These are phyloP conservation scores for Arthrobotrys musiformis DNA, from an alignment of 2,329 filamentous ascomycete species.

Conservation along the genomic window DNA sequence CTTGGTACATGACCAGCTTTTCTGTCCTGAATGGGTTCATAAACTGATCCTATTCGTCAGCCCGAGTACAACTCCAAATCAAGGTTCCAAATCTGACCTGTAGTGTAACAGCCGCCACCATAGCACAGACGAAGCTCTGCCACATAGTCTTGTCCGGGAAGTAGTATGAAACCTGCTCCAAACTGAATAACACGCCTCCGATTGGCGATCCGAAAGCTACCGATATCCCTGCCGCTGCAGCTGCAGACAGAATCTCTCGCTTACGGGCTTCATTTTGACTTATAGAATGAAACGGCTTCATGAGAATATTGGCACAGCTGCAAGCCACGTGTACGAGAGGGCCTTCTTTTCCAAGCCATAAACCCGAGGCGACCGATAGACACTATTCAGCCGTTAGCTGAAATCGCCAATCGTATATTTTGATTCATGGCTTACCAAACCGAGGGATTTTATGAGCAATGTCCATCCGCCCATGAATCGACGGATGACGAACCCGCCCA, in stretches of 20 bases:
- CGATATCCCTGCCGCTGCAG: slow-evolving; percentile 89
- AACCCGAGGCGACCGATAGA: slow-evolving; percentile 88
- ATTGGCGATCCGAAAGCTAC: slow-evolving; percentile 95
- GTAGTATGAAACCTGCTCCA: slow-evolving; percentile 97
- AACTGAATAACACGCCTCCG: slow-evolving; percentile 90
- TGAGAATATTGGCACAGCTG: slow-evolving; percentile 93
- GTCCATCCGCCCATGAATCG: slow-evolving; percentile 90
- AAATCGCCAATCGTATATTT: not conserved
- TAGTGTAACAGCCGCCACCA: slow-evolving; percentile 94
- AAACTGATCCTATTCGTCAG: slow-evolving; percentile 30
- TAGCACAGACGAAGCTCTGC: slow-evolving; percentile 98
- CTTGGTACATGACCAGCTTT: slow-evolving; percentile 94
- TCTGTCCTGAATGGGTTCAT: slow-evolving; percentile 93
- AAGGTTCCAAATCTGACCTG: slow-evolving; percentile 70
- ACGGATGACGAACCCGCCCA: slow-evolving; percentile 92
- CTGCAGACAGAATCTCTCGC: slow-evolving; percentile 89
- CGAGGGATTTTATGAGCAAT: slow-evolving; percentile 86
- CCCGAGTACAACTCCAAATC: not conserved
- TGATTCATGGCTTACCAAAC: slow-evolving; percentile 73
- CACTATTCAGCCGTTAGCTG: slow-evolving; percentile 69
- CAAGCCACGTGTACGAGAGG: slow-evolving; percentile 95
- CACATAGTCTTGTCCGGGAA: slow-evolving; percentile 99
- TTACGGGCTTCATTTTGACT: slow-evolving; percentile 95
- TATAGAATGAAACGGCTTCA: slow-evolving; percentile 84
- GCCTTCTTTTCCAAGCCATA: slow-evolving; percentile 97